Percentiles rank a stretch among this genome's conserved stretches.
phyloP scores from a whole-genome alignment of 2,329 filamentous ascomycete genomes.

The Ophiostoma montium region DNA sequence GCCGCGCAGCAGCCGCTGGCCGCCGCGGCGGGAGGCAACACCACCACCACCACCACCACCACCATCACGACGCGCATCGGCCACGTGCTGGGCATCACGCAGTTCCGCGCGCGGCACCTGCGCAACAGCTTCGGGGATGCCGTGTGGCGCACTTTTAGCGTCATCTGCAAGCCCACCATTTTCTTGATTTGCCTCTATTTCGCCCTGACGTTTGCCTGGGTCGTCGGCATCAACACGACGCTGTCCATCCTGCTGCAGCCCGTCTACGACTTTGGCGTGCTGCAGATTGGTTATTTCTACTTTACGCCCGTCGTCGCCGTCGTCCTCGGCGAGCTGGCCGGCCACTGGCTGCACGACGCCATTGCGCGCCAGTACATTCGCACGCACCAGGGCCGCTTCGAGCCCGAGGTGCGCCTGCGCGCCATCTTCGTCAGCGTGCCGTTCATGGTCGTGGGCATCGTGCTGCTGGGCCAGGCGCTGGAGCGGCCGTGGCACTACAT shows the following conservation, averaged over 20 bases:
- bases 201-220: slow-evolving; percentile 30
- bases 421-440: slow-evolving; percentile 32
- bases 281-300: slow-evolving; percentile 41
- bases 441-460: slow-evolving; percentile 34
- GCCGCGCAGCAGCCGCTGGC: slow-evolving; percentile 22
- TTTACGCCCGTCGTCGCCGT: slow-evolving; percentile 42
- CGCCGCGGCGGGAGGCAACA: too few relatives aligned
- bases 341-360: slow-evolving; percentile 42
- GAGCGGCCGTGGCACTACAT: slow-evolving; percentile 37
- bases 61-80: too few relatives aligned
- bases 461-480: slow-evolving; percentile 38
- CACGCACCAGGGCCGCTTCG: slow-evolving; percentile 35
- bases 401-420: slow-evolving; percentile 40
- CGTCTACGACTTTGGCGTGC: slow-evolving; percentile 34
- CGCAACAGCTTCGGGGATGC: slow-evolving; percentile 28
- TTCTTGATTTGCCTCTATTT: slow-evolving; percentile 24
- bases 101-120: slow-evolving; percentile 22
- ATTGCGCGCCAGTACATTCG: slow-evolving; percentile 30
- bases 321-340: slow-evolving; percentile 36
- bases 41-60: too few relatives aligned
- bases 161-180: slow-evolving; percentile 26
- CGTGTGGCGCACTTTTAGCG: slow-evolving; percentile 23
- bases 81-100: slow-evolving; percentile 20
- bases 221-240: slow-evolving; percentile 42
- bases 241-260: slow-evolving; percentile 36